A percentile compares a stretch with the other conserved stretches of the same genome.
These are phyloP conservation scores for Fraxinus sp. DNA, from an alignment of 305 asterid genomes.

Conservation along the genomic window DNA sequence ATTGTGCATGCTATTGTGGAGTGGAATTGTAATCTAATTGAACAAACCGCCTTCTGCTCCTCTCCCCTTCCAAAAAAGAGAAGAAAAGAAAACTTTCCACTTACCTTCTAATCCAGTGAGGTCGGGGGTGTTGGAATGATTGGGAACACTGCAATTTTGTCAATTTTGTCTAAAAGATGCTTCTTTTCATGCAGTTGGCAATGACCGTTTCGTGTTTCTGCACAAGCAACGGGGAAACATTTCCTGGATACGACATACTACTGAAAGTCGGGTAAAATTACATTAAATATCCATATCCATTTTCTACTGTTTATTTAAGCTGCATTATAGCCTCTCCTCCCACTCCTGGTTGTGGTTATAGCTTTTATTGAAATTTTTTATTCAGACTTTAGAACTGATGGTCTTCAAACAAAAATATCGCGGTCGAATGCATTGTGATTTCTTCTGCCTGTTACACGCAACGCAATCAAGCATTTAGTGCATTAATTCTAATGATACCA, in stretches of 20 bases:
- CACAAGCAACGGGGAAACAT: constrained; percentile 68
- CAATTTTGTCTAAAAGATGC: neutral
- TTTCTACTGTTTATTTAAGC: neutral
- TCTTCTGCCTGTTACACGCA: neutral
- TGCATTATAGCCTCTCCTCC: neutral
- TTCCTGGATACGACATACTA: constrained; percentile 87
- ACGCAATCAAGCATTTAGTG: neutral
- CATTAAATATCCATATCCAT: neutral
- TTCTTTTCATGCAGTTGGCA: constrained; percentile 58
- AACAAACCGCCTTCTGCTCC: neutral
- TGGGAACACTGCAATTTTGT: neutral
- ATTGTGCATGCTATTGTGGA: neutral
- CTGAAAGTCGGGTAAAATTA: constrained; percentile 81
- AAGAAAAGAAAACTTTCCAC: neutral
- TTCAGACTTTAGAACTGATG: neutral
- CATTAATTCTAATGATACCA: neutral
- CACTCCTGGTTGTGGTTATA: neutral
- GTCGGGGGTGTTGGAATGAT: constrained; percentile 1
- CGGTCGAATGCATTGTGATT: neutral
- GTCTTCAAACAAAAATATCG: neutral
- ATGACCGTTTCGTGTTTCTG: constrained; percentile 67
- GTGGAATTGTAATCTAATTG: neutral
- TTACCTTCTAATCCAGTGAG: neutral
- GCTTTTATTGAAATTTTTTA: neutral
- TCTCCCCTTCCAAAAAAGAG: neutral